These are phyloP conservation scores for Solanum hybrid DNA, from an alignment of 305 asterid species.

Conservation along the genomic window DNA sequence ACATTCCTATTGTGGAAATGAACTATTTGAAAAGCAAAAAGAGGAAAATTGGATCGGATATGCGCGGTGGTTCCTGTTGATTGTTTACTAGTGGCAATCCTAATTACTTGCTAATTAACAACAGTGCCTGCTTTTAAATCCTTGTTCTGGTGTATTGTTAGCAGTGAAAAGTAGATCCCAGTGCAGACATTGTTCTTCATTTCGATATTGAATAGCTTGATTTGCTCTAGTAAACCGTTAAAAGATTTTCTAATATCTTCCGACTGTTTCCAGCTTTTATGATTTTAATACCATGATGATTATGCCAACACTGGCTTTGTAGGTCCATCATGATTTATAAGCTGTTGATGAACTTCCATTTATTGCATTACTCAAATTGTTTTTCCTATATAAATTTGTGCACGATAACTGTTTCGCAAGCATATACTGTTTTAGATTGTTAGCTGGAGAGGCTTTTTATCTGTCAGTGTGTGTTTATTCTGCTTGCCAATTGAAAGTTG, in stretches of 20 bases:
- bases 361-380: background rate
- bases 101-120: background rate
- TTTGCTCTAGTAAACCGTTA: background rate
- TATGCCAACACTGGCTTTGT: background rate
- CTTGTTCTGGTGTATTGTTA: background rate
- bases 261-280: background rate
- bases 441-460: slow-evolving; percentile 1
- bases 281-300: background rate
- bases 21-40: background rate
- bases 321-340: background rate
- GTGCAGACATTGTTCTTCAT: background rate
- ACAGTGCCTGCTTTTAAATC: background rate
- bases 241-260: background rate
- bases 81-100: background rate
- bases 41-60: background rate
- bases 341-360: background rate
- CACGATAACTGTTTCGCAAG: background rate
- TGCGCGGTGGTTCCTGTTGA: background rate
- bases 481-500: background rate
- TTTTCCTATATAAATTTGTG: background rate
- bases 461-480: background rate
- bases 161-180: background rate
- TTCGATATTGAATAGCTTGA: background rate
- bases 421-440: background rate
- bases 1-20: background rate